Evolutionary conservation across 306 rosid species (phyloP), one percentile per base, ranked within the genome.

Genomic region (Pterocarpus santalinus): DNA sequence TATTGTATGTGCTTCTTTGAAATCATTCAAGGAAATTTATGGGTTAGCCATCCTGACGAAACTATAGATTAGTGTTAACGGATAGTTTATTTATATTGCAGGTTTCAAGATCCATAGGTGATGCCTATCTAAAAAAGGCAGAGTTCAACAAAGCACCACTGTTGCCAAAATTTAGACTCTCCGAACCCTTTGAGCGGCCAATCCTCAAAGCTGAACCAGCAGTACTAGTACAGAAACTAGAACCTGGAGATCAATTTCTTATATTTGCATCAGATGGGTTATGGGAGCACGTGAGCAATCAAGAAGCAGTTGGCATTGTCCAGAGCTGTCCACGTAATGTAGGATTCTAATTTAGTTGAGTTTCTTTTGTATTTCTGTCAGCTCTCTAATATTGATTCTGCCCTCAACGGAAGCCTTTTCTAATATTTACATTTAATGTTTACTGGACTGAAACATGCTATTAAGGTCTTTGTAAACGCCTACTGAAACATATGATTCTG

Each of bases 31-130:
- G 38, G 46, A 28, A 60, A 64, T 32, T 8, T 8, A 56, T 15
- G 38, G 39, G 47, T 30, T 36, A 36, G 41, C 43, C 36, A 43
- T 15, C 41, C 2, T 51, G 78, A 52, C 62, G 70, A 72, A 71
- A 62, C 55, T 73, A 4, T 35, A 79, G 33, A 67, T 15, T 73
- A 60, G 36, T 55, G 39, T 55, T 76, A 11, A 80, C 22, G 1
- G 10, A 39, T 5, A 75, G 43, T 55, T 65, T 80, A 77, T 70
- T 81, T 75, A 36, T 73, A 51, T 77, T 88, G 78, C 81, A 95
- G 99, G 82, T 96, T 86, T 96, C 98, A 60, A 92, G 99, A 87
- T 94, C 99, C 76, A 83, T 96, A 52, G 99, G 99, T 9, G 99
- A 96, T 86, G 99, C 99, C 14, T 96, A 96, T 84, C 85, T 96